Evolutionary conservation across 208 protist genomes (phyloP), one percentile per base, ranked within the genome.

Genomic region (Spongospora subterranea): DNA sequence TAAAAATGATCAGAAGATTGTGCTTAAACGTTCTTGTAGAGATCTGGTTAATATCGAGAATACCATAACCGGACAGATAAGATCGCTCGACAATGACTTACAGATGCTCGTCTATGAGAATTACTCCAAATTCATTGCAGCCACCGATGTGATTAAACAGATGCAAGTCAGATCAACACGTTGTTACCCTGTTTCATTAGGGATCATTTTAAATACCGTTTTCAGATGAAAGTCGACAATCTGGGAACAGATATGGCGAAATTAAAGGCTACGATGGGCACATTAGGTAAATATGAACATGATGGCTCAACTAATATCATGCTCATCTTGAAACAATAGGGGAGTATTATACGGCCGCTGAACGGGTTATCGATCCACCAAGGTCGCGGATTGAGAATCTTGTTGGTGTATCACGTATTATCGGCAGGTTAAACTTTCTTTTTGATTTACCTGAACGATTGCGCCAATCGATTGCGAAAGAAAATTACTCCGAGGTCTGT

Each of bases 81-180:
- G 96, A 54, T 92, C 90, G 32, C 92, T 99, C 0, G 98, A 99
- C 89, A 95, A 91, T 29, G 97, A 98, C 92, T 95, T 99, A 94
- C 97, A 99, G 93, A 98, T 97, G 89, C 93, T 99, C n/a, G 98
- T 99, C 0, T 99, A 99, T 94, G 97, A 98, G 45, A 99, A 99
- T 95, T 99, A 99, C 94, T 97, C 97, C 90, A 98, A 98, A 91
- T 99, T 99, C 93, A 98, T 99, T 91, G 97, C 95, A 54, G 97
- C 97, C 11, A 98, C 96, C 0, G 97, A 98, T 91, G 98, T 97
- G n/a, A 99, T 99, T 43, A 89, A 65, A 20, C 0, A 95, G 89
- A 97, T 96, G 95, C 96, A 96, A 90, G 60, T 76, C 20, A 17
- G 6, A 35, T 35, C n/a, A n/a, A 13, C 20, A 17, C 54, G 54